phyloP scores from a whole-genome alignment of 2,329 filamentous ascomycete genomes.

The Hortaea sp. region DNA sequence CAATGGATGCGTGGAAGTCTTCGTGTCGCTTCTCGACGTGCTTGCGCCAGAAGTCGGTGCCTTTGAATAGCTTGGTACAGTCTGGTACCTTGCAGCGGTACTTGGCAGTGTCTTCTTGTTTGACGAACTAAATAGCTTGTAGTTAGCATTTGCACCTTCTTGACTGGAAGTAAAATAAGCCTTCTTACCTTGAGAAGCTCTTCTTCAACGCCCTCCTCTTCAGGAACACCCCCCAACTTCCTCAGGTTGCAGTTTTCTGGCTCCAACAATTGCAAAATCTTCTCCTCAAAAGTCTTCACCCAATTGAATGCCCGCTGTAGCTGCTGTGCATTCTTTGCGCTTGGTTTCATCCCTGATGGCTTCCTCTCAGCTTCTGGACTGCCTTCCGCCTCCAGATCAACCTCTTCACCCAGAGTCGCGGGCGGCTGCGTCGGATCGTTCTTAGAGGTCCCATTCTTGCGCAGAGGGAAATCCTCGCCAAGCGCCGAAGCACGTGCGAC shows the following conservation, averaged over 20 bases:
- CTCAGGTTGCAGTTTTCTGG: slow-evolving; percentile 77
- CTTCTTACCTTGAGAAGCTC: slow-evolving; percentile 57
- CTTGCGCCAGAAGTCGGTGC: slow-evolving; percentile 94
- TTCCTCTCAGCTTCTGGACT: slow-evolving; percentile 61
- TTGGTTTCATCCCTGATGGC: slow-evolving; percentile 31
- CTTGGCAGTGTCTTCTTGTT: slow-evolving; percentile 96
- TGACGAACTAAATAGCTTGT: slow-evolving; percentile 49
- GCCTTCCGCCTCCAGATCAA: slow-evolving; percentile 31
- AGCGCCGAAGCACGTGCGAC: slow-evolving; percentile 76
- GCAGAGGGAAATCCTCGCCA: slow-evolving; percentile 74
- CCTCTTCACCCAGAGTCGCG: slow-evolving; percentile 47
- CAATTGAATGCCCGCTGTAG: slow-evolving; percentile 93
- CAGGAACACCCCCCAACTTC: slow-evolving; percentile 79
- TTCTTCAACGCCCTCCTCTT: slow-evolving; percentile 78
- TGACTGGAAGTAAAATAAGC: too few relatives aligned
- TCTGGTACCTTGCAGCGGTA: slow-evolving; percentile 95
- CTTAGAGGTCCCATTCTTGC: slow-evolving; percentile 42
- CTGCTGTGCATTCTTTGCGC: slow-evolving; percentile 77
- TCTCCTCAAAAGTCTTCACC: slow-evolving; percentile 98
- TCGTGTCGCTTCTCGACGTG: slow-evolving; percentile 92
- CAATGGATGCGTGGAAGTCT: slow-evolving; percentile 74
- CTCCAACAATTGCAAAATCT: slow-evolving; percentile 83
- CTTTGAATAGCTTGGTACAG: slow-evolving; percentile 94
- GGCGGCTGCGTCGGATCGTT: slow-evolving; percentile 19
- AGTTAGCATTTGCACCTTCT: not conserved